Evolutionary conservation across 805 yeast genomes (phyloP).

Genomic region (Wickerhamomyces silvicola): DNA sequence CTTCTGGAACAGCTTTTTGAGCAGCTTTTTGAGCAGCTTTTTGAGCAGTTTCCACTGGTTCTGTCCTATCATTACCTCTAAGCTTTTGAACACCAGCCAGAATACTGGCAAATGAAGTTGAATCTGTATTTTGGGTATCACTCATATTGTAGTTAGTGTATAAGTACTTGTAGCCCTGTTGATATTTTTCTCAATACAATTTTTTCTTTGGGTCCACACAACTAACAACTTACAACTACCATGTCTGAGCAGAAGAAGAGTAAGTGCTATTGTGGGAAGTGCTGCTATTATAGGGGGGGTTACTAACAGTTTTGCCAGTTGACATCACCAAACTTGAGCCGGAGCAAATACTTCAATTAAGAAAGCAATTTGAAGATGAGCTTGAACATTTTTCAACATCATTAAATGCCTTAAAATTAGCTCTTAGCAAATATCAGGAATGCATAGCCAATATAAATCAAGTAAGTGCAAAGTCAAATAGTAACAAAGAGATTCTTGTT

Average conservation of each 20-base stretch:
- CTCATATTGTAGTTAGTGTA: constrained; percentile 12
- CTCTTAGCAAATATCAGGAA: constrained; percentile 74
- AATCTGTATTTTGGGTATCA: constrained; percentile 30
- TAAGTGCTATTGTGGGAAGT: constrained; percentile 1
- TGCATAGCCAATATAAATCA: constrained; percentile 66
- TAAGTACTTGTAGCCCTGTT: too few species aligned
- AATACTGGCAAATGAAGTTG: constrained; percentile 65
- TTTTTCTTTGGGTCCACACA: too few species aligned
- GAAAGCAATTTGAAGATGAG: constrained; percentile 79
- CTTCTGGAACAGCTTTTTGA: background rate
- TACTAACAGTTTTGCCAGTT: constrained; percentile 27
- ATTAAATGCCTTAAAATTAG: constrained; percentile 73
- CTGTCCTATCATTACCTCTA: constrained; percentile 32
- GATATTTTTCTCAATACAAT: too few species aligned
- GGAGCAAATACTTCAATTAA: constrained; percentile 79
- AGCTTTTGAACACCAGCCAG: constrained; percentile 62
- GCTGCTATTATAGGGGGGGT: background rate
- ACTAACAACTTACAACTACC: too few species aligned
- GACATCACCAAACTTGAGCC: constrained; percentile 70
- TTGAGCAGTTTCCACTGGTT: constrained; percentile 1
- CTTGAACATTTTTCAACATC: constrained; percentile 82
- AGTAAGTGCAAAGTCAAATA: constrained; percentile 35
- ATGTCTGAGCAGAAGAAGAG: constrained; percentile 10
- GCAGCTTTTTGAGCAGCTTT: constrained; percentile 1
- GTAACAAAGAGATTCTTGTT: constrained; percentile 55